A percentile compares a stretch with the other conserved stretches of the same genome.
phyloP scores from a whole-genome alignment of 2,329 filamentous ascomycete species.

The Pseudogymnoascus sp. region DNA sequence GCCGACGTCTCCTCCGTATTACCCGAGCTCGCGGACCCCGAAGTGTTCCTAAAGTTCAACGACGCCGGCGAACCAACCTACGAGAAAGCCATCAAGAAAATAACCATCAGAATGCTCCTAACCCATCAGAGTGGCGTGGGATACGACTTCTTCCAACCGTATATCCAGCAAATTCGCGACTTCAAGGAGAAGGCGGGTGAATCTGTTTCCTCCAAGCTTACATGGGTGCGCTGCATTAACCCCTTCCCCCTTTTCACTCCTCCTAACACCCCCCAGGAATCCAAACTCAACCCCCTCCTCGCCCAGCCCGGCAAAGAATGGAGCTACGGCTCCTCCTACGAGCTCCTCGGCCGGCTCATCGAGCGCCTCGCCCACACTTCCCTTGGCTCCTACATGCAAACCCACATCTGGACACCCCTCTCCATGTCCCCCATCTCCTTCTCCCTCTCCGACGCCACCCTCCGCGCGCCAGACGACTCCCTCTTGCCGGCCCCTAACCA shows the following conservation, averaged over 20 bases:
- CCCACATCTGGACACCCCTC: constrained; percentile 10
- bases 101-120: not conserved
- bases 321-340: constrained; percentile 1
- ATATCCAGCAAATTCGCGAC: not conserved
- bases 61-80: not conserved
- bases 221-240: not conserved
- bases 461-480: not conserved
- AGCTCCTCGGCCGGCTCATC: not conserved
- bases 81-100: not conserved
- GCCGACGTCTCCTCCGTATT: not conserved
- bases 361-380: not conserved
- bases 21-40: not conserved
- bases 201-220: not conserved
- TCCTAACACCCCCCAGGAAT: not conserved
- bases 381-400: constrained; percentile 2
- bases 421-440: constrained; percentile 16
- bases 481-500: not conserved
- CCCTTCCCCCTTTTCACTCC: not conserved
- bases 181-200: not conserved
- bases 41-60: not conserved
- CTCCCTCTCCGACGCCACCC: not conserved
- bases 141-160: not conserved
- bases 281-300: not conserved
- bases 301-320: not conserved
- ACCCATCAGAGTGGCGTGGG: not conserved